Evolutionary conservation across 768 basidiomycete genomes (phyloP), one percentile per base, ranked within the genome.

Genomic region (Leccinellum albellum): DNA sequence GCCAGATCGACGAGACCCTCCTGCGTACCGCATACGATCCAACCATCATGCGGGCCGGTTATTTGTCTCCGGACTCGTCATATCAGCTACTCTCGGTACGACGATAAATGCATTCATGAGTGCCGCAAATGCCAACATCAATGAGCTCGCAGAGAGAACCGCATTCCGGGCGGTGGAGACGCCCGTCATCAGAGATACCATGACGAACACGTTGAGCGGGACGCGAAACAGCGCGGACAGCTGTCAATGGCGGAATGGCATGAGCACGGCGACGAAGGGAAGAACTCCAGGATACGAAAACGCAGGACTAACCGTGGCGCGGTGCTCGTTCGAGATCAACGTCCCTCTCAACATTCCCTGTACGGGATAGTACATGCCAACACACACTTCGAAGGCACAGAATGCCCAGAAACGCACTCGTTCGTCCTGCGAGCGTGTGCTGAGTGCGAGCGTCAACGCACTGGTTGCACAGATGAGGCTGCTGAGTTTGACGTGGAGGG

Each of bases 341-440:
- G 78, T 76, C 23, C 87, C 86, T 40, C 85, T 78, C 21, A 89
- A 71, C 79, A 87, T 89, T 28, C 88, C 88, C 56, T 89, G 88
- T 29, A 88, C 81, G 23, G 88, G 88, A 64, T 89, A 89, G 65
- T 89, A 89, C 82, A 87, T 81, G 47, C 88, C 88, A 7, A 89
- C 88, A 66, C 86, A 89, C 15, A 81, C 85, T 68, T 90, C 88
- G 59, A 89, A 90, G 14, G 79, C 72, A 61, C 88, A 89, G 64
- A 90, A 90, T 14, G 86, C 81, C 80, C 81, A 88, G 63, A 89
- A 89, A 4, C 87, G 79, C 20, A 76, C 58, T 33, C 76, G 75
- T 56, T 84, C 82, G 56, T 71, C 72, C 13, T 62, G 57, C 8
- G 75, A 78, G 12, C 70, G 64, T 29, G 85, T 75, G 64, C 81